Evolutionary conservation across 257 asterid genomes (phyloP), one percentile per base, ranked within the genome.

Genomic region (Scutellaria barbata): DNA sequence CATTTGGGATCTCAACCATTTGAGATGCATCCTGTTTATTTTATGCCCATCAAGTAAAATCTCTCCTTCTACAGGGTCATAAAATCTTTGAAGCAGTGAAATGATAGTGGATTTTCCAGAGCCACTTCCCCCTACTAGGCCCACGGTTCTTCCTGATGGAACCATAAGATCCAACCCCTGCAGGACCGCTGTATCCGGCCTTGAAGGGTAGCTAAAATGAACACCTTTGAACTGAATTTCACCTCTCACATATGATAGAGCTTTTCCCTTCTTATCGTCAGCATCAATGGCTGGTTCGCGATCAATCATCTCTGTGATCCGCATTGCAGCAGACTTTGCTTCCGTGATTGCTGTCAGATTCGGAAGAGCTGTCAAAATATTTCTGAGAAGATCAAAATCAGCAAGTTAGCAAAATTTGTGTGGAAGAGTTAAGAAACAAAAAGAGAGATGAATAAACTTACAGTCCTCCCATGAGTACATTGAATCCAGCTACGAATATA

Each of bases 391-490:
- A 57, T 3, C 39, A 17, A 48, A 14, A 66, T 12, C 39, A 39
- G 6, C 7, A 66, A 16, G 43, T 4, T 48, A 12, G 46, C 6
- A 16, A 56, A 67, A n/a, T n/a, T 37, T 1, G 40, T 48, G 48
- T 12, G 61, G 35, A 35, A 8, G 53, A 33, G 45, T 40, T 35
- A 12, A n/a, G n/a, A n/a, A n/a, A 22, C 46, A 20, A 33, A 66
- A 43, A 11, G 30, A 16, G 40, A 57, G 58, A 35, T 30, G 13
- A 37, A 50, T 5, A 8, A 40, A 40, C 91, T 86, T 66, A 88
- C 95, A 90, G 35, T 85, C 96, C 96, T 76, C 86, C 93, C 97
- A 90, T 88, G 70, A 88, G 92, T 40, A 90, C 89, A 16, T 90
- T 88, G 89, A 90, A 90, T 66, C 96, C 96, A 68, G 95, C 92